A percentile compares a stretch with the other conserved stretches of the same genome.
These are phyloP conservation scores for Sungouiozyma ichnusensis DNA, from an alignment of 805 yeast species.

Conservation along the genomic window DNA sequence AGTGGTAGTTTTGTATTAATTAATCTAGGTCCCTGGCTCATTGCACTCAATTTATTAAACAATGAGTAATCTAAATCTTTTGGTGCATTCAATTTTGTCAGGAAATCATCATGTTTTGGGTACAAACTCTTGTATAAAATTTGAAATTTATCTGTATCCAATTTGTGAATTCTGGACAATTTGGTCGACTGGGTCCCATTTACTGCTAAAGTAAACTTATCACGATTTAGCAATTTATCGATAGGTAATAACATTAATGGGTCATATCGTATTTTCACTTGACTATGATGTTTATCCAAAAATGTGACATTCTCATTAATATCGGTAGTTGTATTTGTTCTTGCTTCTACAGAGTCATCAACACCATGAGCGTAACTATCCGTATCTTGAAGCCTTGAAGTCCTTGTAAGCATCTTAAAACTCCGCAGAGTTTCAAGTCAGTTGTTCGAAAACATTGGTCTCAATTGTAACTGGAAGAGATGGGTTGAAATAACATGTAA, in stretches of 20 bases:
- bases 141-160: constrained; percentile 20
- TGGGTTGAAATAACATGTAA: background rate
- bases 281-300: constrained; percentile 7
- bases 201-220: background rate
- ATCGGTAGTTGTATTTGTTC: background rate
- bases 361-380: constrained; percentile 6
- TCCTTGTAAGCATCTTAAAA: background rate
- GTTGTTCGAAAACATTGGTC: too few species aligned
- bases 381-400: constrained; percentile 9
- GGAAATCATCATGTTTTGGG: constrained; percentile 53
- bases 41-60: constrained; percentile 35
- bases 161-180: constrained; percentile 1
- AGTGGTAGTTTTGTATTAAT: constrained; percentile 30
- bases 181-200: background rate
- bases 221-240: constrained; percentile 7
- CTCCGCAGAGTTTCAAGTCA: background rate
- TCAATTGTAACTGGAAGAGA: too few species aligned
- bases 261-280: constrained; percentile 19
- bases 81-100: constrained; percentile 54
- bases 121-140: constrained; percentile 13
- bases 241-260: constrained; percentile 19
- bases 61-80: constrained; percentile 37
- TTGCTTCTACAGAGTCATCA: constrained; percentile 9
- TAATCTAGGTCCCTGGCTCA: constrained; percentile 31
- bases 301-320: constrained; percentile 19